These are phyloP conservation scores for Nemania sp. DNA, from an alignment of 2,329 filamentous ascomycete species.

Conservation along the genomic window DNA sequence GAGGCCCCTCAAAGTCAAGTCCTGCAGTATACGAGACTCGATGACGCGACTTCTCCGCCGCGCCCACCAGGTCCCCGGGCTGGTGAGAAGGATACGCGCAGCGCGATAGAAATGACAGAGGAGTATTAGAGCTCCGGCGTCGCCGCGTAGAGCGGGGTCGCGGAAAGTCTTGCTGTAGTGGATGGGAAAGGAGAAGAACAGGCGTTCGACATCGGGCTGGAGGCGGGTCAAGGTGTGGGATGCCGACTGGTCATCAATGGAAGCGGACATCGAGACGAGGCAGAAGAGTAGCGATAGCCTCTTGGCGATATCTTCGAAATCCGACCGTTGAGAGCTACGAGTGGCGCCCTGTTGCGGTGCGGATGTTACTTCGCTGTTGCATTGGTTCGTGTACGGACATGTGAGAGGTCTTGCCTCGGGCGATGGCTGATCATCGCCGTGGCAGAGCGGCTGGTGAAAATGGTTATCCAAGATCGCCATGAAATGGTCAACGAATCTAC, in stretches of 20 bases:
- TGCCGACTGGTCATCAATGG: not conserved
- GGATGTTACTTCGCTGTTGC: not conserved
- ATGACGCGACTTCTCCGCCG: constrained; percentile 12
- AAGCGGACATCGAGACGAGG: constrained; percentile 4
- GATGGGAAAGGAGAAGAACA: constrained; percentile 17
- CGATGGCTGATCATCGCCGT: not conserved
- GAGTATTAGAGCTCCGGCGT: constrained; percentile 7
- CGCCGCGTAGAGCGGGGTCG: constrained; percentile 4
- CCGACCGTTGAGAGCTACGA: not conserved
- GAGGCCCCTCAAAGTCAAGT: constrained; percentile 7
- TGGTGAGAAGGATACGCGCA: constrained; percentile 8
- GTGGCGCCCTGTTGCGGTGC: not conserved
- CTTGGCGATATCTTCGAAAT: constrained; percentile 2
- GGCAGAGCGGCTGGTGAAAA: not conserved
- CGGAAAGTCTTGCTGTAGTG: constrained; percentile 17
- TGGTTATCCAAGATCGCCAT: not conserved
- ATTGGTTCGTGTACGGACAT: not conserved
- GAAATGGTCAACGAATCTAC: constrained; percentile 9
- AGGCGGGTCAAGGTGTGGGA: not conserved
- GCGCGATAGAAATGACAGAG: constrained; percentile 20
- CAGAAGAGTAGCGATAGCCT: constrained; percentile 18
- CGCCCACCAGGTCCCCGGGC: constrained; percentile 17
- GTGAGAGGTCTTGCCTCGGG: not conserved
- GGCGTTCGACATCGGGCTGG: constrained; percentile 7
- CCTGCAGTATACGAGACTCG: constrained; percentile 12